Base-by-base conservation (phyloP, 202 grass and related monocot genomes). In the Setaria viridis region DNA sequence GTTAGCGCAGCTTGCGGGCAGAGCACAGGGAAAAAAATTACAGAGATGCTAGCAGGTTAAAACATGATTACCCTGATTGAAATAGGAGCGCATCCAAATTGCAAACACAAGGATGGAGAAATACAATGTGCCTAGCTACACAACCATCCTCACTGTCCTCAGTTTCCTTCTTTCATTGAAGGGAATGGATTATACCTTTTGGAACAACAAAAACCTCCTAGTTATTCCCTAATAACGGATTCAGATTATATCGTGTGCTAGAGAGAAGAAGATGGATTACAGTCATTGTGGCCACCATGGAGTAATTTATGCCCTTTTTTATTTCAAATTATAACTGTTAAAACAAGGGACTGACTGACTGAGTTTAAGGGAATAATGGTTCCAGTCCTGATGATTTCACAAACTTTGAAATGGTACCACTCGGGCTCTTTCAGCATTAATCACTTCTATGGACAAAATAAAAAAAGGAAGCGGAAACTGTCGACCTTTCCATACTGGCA, bases 1-100 rank as follows among this genome's bases (percentile, higher is more conserved):
- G 42, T 43, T 47, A 7, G 46, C 9, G 9, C 65, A 81, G 75
- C 53, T 33, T 93, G 85, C 33, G 77, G 62, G 21, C 12, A 87
- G 42, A 35, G 34, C 34, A 35, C 34, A 25, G 25, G 25, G 25
- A 1, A 35, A 3, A 83, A 15, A 12, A 79, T n/a, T 59, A 34
- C 41, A n/a, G 50, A 46, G 3, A 75, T 17, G 5, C 4, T 53
- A 53, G 50, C 13, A 16, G 13, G 50, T 53, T 13, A 53, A 16
- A 13, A 1, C 4, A 53, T 53, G 13, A 53, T 16, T 17, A 16
- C 50, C 14, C 50, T 53, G 50, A 6, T 43, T 35, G 34, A 4
- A 10, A 75, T 53, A 71, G 1, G 67, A 32, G 58, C 66, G 62
- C 20, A 35, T 51, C 16, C 14, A 3, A 65, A 15, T 3, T 65